Base-by-base conservation (phyloP, 2,329 filamentous ascomycete species). In the Fusarium sp. region DNA sequence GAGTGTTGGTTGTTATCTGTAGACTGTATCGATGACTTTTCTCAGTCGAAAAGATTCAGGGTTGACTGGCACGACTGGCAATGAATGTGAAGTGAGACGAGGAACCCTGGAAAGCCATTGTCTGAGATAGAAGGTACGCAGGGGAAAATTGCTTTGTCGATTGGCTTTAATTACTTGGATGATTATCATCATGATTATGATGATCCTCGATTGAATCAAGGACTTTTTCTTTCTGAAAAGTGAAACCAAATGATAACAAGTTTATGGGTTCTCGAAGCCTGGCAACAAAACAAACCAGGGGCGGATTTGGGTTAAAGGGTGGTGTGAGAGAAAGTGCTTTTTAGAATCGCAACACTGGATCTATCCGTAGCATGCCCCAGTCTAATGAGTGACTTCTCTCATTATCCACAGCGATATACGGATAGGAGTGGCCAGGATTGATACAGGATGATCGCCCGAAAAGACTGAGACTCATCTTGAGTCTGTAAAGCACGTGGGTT, bases 301-400 rank as follows among this genome's bases (percentile, higher is more conserved):
- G 50, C 53, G 23, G 28, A 43, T 63, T 68, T 48, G 45, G 66
- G 55, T 45, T 48, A 63, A 50, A 61, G 57, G 55, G 51, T 56
- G 65, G 55, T 63, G 65, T 21, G 49, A 65, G 32, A 46, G 42
- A 27, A 27, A 42, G 37, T 60, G 30, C 20, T 51, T 47, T 47
- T 32, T 37, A 23, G 42, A 47, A 48, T 65, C 63, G 55, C 34
- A 66, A 53, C 46, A 51, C 43, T 66, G 47, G 47, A 69, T 68
- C 66, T 72, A 70, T 72, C 68, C 54, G 55, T 56, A 30, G 55
- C 56, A 70, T 65, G 51, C 47, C 55, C 58, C 68, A 42, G 66
- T 37, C 62, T 47, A 21, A 37, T 43, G 37, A 60, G 37, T 21
- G 46, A 56, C 49, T 59, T 43, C 34, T 45, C 18, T n/a, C 34